Conservation (phyloP, 1,139 yeast genomes). For the Candida sanyaensis region DNA sequence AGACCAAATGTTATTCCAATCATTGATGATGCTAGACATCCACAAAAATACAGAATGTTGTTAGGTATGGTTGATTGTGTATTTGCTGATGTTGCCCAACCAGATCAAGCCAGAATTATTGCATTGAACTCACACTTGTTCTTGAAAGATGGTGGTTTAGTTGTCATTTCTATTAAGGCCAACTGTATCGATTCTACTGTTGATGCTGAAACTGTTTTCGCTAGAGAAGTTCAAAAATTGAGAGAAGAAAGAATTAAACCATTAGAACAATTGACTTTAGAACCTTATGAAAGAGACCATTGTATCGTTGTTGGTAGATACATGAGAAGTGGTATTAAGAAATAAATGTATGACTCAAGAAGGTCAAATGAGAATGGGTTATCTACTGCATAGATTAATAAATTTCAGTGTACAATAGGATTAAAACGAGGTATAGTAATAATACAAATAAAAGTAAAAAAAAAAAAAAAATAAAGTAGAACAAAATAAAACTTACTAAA, state of each 20-base stretch:
- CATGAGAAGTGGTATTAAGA: slow-evolving; percentile 82
- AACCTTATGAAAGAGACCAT: slow-evolving; percentile 99
- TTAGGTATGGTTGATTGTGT: slow-evolving; percentile 98
- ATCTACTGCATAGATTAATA: background rate
- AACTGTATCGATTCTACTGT: slow-evolving; percentile 99
- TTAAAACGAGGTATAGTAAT: background rate
- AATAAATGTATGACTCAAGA: slow-evolving; percentile 21
- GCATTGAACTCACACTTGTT: slow-evolving; percentile 97
- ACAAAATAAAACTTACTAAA: background rate
- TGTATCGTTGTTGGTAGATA: slow-evolving; percentile 98
- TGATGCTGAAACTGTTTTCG: slow-evolving; percentile 98
- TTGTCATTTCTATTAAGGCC: slow-evolving; percentile 96
- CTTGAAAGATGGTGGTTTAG: slow-evolving; percentile 98
- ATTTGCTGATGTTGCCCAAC: slow-evolving; percentile 99
- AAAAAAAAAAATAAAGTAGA: background rate
- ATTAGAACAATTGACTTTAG: slow-evolving; percentile 95
- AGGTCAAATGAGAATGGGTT: too few species aligned
- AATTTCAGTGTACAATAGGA: slow-evolving; percentile 3
- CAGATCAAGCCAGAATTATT: slow-evolving; percentile 99
- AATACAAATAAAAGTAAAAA: background rate
- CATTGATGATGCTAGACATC: slow-evolving; percentile 99
- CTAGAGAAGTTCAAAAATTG: slow-evolving; percentile 98
- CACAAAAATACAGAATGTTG: slow-evolving; percentile 98
- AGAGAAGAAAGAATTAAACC: slow-evolving; percentile 99
- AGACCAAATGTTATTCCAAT: slow-evolving; percentile 98